phyloP scores from a whole-genome alignment of 176 grass and related monocot genomes.

The Tuctoria greenei region DNA sequence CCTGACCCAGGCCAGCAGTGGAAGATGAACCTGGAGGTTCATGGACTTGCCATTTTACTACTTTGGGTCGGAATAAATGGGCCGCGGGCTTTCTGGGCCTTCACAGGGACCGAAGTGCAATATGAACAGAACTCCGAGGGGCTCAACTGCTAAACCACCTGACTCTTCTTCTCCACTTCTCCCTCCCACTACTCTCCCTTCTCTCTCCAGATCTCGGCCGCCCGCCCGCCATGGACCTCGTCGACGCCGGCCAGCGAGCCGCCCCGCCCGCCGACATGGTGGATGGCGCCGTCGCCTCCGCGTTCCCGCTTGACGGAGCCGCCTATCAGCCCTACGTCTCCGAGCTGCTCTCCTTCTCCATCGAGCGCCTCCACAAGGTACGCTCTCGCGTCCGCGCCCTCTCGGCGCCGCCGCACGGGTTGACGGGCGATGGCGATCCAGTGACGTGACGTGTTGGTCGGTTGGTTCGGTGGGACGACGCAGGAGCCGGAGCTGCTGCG shows the following conservation, averaged over 20 bases:
- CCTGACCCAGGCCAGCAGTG: background rate
- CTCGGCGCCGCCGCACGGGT: background rate
- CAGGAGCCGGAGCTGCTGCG: conserved; percentile 96
- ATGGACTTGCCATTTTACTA: background rate
- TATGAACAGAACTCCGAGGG: conserved; percentile 11
- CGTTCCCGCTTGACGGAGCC: conserved; percentile 54
- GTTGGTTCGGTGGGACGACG: conserved; percentile 9
- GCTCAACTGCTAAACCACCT: conserved; percentile 7
- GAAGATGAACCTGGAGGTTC: background rate
- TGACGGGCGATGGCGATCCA: background rate
- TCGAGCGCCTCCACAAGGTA: conserved; percentile 98
- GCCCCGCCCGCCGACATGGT: conserved; percentile 32
- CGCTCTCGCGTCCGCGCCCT: background rate
- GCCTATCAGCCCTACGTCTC: conserved; percentile 92
- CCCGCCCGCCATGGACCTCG: conserved; percentile 45
- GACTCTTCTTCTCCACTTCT: conserved; percentile 19
- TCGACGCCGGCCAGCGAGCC: conserved; percentile 40
- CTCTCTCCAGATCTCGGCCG: conserved; percentile 61
- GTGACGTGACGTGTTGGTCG: background rate
- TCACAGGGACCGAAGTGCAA: conserved; percentile 2
- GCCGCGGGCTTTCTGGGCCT: background rate
- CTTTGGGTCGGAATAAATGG: background rate
- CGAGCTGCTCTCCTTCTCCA: conserved; percentile 99
- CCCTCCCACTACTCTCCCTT: conserved; percentile 34
- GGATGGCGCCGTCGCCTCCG: background rate